Base-by-base conservation (phyloP, 2,329 filamentous ascomycete species). In the Arthroderma uncinatum region DNA sequence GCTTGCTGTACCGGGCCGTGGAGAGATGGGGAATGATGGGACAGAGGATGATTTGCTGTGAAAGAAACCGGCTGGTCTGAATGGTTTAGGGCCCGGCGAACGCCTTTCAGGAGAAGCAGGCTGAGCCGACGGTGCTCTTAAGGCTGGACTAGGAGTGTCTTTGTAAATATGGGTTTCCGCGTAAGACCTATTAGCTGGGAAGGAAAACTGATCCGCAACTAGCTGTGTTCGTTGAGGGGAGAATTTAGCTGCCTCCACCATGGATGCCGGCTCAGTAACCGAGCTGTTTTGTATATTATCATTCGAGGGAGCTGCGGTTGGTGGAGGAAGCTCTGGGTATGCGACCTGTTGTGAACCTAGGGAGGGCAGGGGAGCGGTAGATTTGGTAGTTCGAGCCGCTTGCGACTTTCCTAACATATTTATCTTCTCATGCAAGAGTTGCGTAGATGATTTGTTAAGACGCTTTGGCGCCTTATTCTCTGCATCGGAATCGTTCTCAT, bases 351-450 rank as follows among this genome's bases (percentile, higher is more conserved):
- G 64, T 62, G 44, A n/a, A 50, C 25, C 47, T 36, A 66, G 60
- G n/a, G 66, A 62, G 16, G 65, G 59, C 30, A 63, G 64, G 2
- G 72, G 64, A 21, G 73, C 68, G 42, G 76, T 76, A 7, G 75
- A 77, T 59, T 77, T 76, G 5, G 72, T 75, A 5, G 71, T 68
- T 48, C 75, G 68, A 37, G 72, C 67, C 63, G 76, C 67, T 55
- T 76, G 74, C 59, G 79, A 73, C 71, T 84, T 77, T 36, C 80
- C 80, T 39, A 86, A 77, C 78, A 84, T 81, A 61, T 84, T 95
- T 64, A 98, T 97, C 64, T 91, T 89, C 65, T 97, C 92, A 62
- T 95, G 90, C 14, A 98, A 77, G 44, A 88, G 80, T 70, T 97
- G 91, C 0, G 93, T 95, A n/a, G 93, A 94, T 0, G 89, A 91